Conservation (phyloP, 208 protist species). For the Giardia muris region DNA sequence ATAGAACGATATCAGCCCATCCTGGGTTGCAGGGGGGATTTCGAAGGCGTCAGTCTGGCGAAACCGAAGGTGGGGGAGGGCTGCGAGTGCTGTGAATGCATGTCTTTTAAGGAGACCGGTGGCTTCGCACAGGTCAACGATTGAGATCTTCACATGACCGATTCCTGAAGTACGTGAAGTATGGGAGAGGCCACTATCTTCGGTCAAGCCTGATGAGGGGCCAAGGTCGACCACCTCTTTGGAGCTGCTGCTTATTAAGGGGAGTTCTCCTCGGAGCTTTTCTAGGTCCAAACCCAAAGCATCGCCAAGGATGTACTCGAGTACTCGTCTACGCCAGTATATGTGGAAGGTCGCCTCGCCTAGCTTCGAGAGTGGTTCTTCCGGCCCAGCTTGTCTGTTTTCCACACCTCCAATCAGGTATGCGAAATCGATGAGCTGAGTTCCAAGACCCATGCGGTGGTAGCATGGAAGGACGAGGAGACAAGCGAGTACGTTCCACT, state of each 20-base stretch:
- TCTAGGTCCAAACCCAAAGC: not conserved
- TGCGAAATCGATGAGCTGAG: slow-evolving; percentile 34
- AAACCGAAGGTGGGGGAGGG: not conserved
- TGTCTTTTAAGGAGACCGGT: not conserved
- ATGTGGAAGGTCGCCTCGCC: slow-evolving; percentile 18
- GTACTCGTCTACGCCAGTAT: slow-evolving; percentile 30
- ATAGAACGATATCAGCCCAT: not conserved
- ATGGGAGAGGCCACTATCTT: not conserved
- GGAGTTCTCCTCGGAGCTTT: not conserved
- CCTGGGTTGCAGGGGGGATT: not conserved
- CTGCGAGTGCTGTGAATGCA: not conserved
- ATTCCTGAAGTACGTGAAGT: not conserved
- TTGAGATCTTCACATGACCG: not conserved
- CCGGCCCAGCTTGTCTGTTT: slow-evolving; percentile 25
- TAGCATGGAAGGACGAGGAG: slow-evolving; percentile 34
- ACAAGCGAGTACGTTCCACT: slow-evolving; percentile 33
- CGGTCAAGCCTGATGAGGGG: too few species aligned
- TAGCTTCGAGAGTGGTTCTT: slow-evolving; percentile 33
- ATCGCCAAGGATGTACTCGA: not conserved
- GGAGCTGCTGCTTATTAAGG: not conserved
- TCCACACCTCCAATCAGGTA: slow-evolving; percentile 31
- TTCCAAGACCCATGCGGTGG: slow-evolving; percentile 24
- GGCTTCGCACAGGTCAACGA: not conserved
- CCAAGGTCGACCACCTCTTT: too few species aligned
- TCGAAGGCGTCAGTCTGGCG: not conserved